Conservation (phyloP, 106 monocot species). For the Dendrobium chrysotoxum region DNA sequence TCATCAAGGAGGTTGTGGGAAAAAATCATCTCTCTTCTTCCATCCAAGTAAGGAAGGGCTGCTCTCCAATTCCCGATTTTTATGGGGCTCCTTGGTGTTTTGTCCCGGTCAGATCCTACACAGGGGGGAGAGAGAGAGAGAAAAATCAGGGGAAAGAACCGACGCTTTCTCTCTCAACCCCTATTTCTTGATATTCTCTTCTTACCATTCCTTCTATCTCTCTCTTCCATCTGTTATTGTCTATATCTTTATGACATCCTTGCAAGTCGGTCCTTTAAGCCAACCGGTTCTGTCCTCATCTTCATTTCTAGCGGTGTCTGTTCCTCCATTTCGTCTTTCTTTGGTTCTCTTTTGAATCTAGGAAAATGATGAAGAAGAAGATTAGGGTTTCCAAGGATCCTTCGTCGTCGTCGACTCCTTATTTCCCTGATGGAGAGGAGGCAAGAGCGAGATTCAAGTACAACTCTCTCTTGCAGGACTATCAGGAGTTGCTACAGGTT, state of each 20-base stretch:
- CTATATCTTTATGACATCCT: not conserved
- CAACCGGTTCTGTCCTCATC: not conserved
- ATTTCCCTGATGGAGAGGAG: slow-evolving; percentile 5
- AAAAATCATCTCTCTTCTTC: not conserved
- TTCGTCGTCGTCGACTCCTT: not conserved
- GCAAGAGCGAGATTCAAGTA: slow-evolving; percentile 12
- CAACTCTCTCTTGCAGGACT: slow-evolving; percentile 9
- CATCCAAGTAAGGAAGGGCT: not conserved
- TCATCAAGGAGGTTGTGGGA: not conserved
- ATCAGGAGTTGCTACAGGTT: slow-evolving; percentile 11
- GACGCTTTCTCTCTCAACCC: not conserved
- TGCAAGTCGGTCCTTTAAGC: not conserved
- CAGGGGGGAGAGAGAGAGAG: not conserved
- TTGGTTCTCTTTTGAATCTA: not conserved
- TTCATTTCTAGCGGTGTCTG: not conserved
- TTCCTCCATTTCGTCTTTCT: not conserved
- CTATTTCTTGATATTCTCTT: not conserved
- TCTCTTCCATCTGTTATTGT: not conserved
- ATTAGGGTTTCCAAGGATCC: not conserved
- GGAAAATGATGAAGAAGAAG: not conserved
- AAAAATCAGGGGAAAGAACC: too few species aligned
- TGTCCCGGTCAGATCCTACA: not conserved
- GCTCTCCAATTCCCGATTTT: slow-evolving; percentile 2
- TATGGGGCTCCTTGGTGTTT: not conserved
- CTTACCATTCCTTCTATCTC: not conserved